Evolutionary conservation across 1,284 basidiomycete genomes (phyloP), one percentile per base, ranked within the genome.

Genomic region (Naganishia sp.): DNA sequence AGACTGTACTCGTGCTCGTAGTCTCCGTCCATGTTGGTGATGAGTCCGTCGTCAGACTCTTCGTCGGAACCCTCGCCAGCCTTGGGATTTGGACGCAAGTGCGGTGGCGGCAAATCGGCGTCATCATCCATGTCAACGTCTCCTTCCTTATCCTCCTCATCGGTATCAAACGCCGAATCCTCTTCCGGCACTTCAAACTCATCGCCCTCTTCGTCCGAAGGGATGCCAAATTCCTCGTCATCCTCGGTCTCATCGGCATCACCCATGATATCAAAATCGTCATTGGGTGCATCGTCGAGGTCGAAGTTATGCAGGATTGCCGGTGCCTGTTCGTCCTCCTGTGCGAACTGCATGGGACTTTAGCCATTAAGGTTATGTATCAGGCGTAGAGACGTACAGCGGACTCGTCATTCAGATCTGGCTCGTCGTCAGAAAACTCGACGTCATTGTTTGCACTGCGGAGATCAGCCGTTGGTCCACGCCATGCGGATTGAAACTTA

Each of bases 351-450:
- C 65, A 46, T 33, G 9, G n/a, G 21, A 16, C 6, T 31, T 55
- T n/a, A 31, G 31, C 31, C 77, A 71, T 43, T 16, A 60, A 28
- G 16, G 48, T 42, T 25, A 50, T 6, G 28, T 48, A 68, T 50
- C 16, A 11, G 44, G 33, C 4, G 28, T 18, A 23, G 46, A 18
- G 28, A 63, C 54, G 28, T 42, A 63, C 59, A n/a, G 67, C 43
- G 60, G 60, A 52, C 43, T 65, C 66, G 60, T 69, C 71, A 54
- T 80, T 78, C 33, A 83, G 82, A 3, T 85, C 77, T 6, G 75
- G 74, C 31, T 81, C 87, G 15, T 85, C 86, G 69, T 90, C 88
- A 1, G 75, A 76, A 70, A 82, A 81, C 44, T 88, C 86, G 60
- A 92, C 85, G 73, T 90, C 86, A 77, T 88, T 85, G 2, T 74